Evolutionary conservation across 1,139 yeast genomes (phyloP).

Genomic region (Yamadazyma mexicana): DNA sequence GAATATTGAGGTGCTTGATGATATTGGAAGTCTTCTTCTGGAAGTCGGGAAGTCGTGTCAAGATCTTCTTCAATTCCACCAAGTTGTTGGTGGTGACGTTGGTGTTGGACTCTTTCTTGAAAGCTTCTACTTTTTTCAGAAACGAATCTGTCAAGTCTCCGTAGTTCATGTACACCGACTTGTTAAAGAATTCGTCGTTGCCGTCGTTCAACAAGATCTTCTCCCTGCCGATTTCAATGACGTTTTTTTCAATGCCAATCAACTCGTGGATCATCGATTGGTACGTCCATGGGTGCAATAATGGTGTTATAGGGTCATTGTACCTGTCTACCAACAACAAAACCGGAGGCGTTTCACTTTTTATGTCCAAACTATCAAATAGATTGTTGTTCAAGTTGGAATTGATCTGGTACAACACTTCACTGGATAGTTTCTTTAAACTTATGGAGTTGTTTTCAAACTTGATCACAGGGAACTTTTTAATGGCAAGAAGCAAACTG

Average conservation of each 20-base stretch:
- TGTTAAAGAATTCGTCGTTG: constrained; percentile 74
- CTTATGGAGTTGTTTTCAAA: constrained; percentile 72
- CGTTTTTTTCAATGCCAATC: constrained; percentile 75
- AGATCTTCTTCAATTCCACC: constrained; percentile 84
- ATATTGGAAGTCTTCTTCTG: constrained; percentile 84
- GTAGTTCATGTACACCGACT: constrained; percentile 83
- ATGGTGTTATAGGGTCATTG: constrained; percentile 90
- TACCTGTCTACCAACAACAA: constrained; percentile 79
- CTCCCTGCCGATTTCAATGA: constrained; percentile 57
- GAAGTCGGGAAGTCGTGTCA: constrained; percentile 92
- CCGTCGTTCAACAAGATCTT: constrained; percentile 32
- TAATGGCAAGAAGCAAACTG: constrained; percentile 71
- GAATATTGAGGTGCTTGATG: constrained; percentile 89
- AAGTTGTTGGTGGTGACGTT: constrained; percentile 67
- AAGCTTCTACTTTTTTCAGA: constrained; percentile 80
- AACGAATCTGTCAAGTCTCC: constrained; percentile 93
- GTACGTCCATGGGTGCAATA: constrained; percentile 94
- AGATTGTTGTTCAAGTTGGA: constrained; percentile 57
- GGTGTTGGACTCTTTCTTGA: constrained; percentile 74
- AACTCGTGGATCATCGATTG: constrained; percentile 97
- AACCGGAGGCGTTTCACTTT: constrained; percentile 66
- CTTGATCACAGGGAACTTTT: constrained; percentile 74
- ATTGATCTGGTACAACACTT: constrained; percentile 58
- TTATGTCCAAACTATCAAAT: constrained; percentile 60
- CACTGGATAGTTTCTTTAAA: constrained; percentile 64